Evolutionary conservation across 495 filamentous ascomycete genomes (phyloP), one percentile per base, ranked within the genome.

Genomic region (Hypoxylon intermedium): DNA sequence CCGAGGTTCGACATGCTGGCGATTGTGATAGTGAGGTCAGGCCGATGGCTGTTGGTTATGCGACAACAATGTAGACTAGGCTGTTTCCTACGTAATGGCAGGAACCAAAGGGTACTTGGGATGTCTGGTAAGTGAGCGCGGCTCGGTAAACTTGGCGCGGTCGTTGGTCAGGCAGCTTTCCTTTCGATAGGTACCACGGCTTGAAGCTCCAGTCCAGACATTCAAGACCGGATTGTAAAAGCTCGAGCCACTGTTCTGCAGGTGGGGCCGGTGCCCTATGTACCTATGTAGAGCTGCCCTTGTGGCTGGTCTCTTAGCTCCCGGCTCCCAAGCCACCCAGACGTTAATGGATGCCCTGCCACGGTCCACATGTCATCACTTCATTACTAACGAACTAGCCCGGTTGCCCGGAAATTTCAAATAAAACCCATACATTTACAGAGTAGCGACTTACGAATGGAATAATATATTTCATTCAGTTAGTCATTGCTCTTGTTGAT

Each of bases 1-100:
- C n/a, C n/a, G n/a, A n/a, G n/a, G n/a, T n/a, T n/a, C 46, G 68
- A 71, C 68, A 71, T 71, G 9, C 57, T 71, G 61, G 23, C 38
- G 19, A 42, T 20, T 11, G 26, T 5, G n/a, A n/a, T n/a, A n/a
- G n/a, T 30, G 24, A 15, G 11, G 38, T 21, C 13, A 18, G 28
- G 13, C 9, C 1, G n/a, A 20, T 19, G 12, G 12, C 13, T 12
- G 15, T 44, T 37, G 23, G 28, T 30, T 28, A 44, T 5, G 13
- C 34, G 28, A 43, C 12, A 36, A n/a, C n/a, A 6, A 42, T 24
- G 19, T 23, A 15, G 16, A 38, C 1, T 5, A 2, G 36, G 15
- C n/a, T n/a, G 12, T 2, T 13, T 38, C 36, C 13, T 19, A 1
- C 2, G 9, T 6, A 7, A 18, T 5, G 18, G 15, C 12, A 2